Evolutionary conservation across 2,329 filamentous ascomycete genomes (phyloP).

Genomic region (Trichoderma endophyticum): DNA sequence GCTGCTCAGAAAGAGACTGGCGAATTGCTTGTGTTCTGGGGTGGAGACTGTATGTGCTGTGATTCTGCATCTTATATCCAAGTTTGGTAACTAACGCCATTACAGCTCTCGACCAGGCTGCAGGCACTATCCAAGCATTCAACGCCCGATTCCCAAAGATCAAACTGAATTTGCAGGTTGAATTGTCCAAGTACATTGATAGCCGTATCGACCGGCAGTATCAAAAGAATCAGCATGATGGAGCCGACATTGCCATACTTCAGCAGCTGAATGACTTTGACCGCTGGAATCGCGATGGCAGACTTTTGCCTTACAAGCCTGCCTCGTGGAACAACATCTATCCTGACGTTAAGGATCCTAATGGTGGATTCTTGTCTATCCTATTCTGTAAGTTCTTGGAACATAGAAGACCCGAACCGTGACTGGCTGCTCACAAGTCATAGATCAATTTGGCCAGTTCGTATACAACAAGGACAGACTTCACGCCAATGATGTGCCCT

Average conservation of each 20-base stretch:
- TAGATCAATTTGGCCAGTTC: background rate
- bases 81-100: background rate
- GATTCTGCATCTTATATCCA: background rate
- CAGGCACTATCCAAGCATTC: background rate
- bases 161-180: background rate
- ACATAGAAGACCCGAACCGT: background rate
- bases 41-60: background rate
- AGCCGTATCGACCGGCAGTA: background rate
- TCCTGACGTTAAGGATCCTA: background rate
- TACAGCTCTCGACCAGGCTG: background rate
- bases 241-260: background rate
- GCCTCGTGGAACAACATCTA: background rate
- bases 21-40: background rate
- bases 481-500: background rate
- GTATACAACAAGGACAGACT: background rate
- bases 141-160: background rate
- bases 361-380: background rate
- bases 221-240: background rate
- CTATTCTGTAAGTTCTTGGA: background rate
- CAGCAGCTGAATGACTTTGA: background rate
- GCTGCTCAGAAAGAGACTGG: background rate
- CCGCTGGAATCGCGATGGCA: background rate
- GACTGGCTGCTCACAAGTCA: background rate
- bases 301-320: background rate
- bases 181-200: background rate